A percentile compares a stretch with the other conserved stretches of the same genome.
phyloP scores from a whole-genome alignment of 2,329 filamentous ascomycete species.

The Aspergillus pseudonomiae region DNA sequence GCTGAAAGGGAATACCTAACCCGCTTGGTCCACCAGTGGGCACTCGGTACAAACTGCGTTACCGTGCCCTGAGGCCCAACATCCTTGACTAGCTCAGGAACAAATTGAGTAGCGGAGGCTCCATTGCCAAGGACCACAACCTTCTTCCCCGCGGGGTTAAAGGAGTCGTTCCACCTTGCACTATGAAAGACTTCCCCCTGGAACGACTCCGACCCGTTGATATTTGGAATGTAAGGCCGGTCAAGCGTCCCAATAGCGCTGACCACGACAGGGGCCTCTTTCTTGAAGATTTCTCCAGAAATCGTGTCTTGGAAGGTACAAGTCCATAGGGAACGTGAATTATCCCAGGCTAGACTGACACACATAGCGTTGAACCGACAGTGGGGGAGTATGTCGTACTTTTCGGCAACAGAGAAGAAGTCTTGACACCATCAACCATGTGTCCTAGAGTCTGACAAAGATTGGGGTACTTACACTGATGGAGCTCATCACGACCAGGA shows the following conservation, averaged over 20 bases:
- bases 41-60: background rate
- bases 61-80: background rate
- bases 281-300: background rate
- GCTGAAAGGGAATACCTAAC: background rate
- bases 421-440: background rate
- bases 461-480: slow-evolving; percentile 2
- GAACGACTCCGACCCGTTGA: background rate
- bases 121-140: background rate
- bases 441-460: background rate
- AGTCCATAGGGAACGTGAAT: background rate
- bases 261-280: background rate
- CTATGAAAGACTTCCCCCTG: background rate
- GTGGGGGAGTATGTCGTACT: background rate
- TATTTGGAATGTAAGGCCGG: background rate
- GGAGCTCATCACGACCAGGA: background rate
- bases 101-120: background rate
- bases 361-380: background rate
- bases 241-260: background rate
- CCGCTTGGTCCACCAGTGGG: background rate
- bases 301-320: background rate
- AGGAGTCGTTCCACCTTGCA: background rate
- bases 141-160: background rate
- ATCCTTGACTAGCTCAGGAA: background rate
- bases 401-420: background rate
- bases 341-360: background rate